Percentiles rank a stretch among this genome's conserved stretches.
Conservation (phyloP, 2,329 filamentous ascomycete species). For the Celoporthe dispersa region DNA sequence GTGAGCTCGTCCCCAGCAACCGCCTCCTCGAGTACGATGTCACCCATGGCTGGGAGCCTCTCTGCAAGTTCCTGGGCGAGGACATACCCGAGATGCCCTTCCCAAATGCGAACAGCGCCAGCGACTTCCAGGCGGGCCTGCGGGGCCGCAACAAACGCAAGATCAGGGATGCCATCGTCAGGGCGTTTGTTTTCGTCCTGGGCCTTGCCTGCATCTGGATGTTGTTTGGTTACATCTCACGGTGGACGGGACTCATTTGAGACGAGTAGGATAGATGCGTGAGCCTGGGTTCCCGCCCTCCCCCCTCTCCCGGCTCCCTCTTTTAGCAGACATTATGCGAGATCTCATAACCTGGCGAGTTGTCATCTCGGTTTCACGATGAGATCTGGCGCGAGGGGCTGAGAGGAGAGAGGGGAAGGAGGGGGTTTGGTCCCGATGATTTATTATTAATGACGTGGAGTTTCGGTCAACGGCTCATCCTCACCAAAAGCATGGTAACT, state of each 20-base stretch:
- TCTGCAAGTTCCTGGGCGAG: conserved; percentile 46
- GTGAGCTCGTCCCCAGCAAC: conserved; percentile 38
- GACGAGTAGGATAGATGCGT: not conserved
- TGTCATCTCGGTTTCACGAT: not conserved
- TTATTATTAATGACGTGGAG: not conserved
- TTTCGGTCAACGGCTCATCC: not conserved
- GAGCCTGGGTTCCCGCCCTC: too few species aligned
- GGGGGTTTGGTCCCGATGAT: not conserved
- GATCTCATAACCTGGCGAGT: not conserved
- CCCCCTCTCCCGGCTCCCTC: too few species aligned
- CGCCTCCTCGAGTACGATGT: conserved; percentile 44
- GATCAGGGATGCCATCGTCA: conserved; percentile 14
- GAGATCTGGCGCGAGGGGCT: not conserved
- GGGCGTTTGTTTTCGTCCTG: conserved; percentile 18
- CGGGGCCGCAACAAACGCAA: conserved; percentile 26
- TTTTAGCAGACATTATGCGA: not conserved
- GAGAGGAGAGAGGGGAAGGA: too few species aligned
- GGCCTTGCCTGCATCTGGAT: conserved; percentile 27
- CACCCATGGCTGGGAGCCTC: conserved; percentile 46
- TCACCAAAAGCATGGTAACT: not conserved
- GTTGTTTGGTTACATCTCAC: conserved; percentile 24
- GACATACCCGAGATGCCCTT: conserved; percentile 41
- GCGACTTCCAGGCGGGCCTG: conserved; percentile 20
- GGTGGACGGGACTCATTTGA: conserved; percentile 22
- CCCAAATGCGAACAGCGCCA: conserved; percentile 39